Percentiles rank a stretch among this genome's conserved stretches.
phyloP scores from a whole-genome alignment of 495 filamentous ascomycete species.

The Aspergillus campestris region DNA sequence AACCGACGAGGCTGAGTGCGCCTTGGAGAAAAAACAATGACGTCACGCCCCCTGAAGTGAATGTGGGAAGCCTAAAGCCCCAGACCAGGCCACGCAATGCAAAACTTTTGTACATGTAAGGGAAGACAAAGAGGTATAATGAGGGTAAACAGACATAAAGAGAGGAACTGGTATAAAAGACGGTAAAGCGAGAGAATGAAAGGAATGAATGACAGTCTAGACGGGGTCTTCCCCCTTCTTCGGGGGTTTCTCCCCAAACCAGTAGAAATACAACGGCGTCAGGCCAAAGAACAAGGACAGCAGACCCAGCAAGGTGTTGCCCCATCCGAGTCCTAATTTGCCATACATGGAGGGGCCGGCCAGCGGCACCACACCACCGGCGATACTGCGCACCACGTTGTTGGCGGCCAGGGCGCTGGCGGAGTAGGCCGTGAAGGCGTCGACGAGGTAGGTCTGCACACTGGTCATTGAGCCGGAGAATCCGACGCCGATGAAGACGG shows the following conservation, averaged over 20 bases:
- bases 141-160: background rate
- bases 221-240: background rate
- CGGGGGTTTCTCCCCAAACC: background rate
- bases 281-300: conserved; percentile 43
- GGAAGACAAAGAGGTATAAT: background rate
- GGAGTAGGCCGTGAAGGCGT: conserved; percentile 52
- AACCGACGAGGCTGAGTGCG: too few species aligned
- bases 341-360: conserved; percentile 43
- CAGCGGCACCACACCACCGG: conserved; percentile 46
- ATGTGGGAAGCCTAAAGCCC: too few species aligned
- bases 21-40: too few species aligned
- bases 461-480: conserved; percentile 41
- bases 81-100: too few species aligned
- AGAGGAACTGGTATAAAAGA: background rate
- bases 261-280: conserved; percentile 19
- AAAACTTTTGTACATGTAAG: too few species aligned
- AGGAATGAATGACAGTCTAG: background rate
- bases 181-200: too few species aligned
- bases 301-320: conserved; percentile 46
- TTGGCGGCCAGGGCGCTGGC: conserved; percentile 35
- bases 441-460: conserved; percentile 48
- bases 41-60: too few species aligned
- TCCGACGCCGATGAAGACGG: conserved; percentile 39
- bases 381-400: conserved; percentile 22
- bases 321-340: conserved; percentile 41